Evolutionary conservation across 2,329 filamentous ascomycete genomes (phyloP).

Genomic region (Incumbomyces delicatus): DNA sequence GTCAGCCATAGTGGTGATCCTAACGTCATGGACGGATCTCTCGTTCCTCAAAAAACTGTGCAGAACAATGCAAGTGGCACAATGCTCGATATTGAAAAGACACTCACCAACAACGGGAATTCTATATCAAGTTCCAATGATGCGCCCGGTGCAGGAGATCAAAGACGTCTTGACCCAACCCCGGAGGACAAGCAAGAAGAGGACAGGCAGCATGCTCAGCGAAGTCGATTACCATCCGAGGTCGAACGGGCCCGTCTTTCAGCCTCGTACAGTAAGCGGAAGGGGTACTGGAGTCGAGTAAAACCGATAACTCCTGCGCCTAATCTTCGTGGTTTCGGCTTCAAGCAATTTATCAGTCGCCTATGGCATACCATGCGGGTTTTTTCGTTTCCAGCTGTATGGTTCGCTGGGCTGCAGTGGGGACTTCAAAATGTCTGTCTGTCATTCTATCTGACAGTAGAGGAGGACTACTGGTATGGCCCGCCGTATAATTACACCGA

Average conservation of each 20-base stretch:
- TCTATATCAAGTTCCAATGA: not conserved
- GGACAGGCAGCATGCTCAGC: not conserved
- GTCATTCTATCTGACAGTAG: conserved; percentile 49
- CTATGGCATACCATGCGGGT: conserved; percentile 48
- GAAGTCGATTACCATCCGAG: not conserved
- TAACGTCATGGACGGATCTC: not conserved
- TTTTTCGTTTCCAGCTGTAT: conserved; percentile 48
- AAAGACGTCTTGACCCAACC: conserved; percentile 7
- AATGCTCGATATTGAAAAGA: conserved; percentile 7
- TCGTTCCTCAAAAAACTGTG: not conserved
- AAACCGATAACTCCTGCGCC: conserved; percentile 47
- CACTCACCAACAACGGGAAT: conserved; percentile 9
- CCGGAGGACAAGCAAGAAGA: not conserved
- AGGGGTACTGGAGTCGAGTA: conserved; percentile 47
- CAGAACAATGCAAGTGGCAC: not conserved
- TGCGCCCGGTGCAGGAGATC: not conserved
- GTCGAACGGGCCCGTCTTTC: not conserved
- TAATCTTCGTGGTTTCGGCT: conserved; percentile 44
- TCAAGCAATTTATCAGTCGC: conserved; percentile 45
- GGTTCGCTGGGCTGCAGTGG: conserved; percentile 51
- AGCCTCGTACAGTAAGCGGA: conserved; percentile 22
- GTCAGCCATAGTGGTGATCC: conserved; percentile 8
- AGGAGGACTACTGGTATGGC: conserved; percentile 47
- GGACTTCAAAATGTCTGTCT: conserved; percentile 52
- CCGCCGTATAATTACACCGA: conserved; percentile 48